A percentile compares a stretch with the other conserved stretches of the same genome.
These are phyloP conservation scores for Lablab purpureus DNA, from an alignment of 306 rosid genomes.

Conservation along the genomic window DNA sequence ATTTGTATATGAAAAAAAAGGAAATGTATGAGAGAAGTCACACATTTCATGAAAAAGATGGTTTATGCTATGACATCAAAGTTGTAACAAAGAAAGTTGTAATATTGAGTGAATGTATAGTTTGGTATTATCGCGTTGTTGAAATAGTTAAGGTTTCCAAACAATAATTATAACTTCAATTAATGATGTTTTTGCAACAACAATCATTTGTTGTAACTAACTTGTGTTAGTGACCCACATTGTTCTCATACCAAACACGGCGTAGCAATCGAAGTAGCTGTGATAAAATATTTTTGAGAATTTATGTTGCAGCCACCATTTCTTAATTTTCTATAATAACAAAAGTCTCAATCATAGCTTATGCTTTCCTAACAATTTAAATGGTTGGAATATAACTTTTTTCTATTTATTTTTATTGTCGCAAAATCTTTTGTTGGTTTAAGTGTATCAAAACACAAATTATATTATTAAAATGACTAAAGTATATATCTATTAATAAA, in stretches of 20 bases:
- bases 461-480: too few species aligned
- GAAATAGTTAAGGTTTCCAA: background rate
- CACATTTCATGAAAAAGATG: background rate
- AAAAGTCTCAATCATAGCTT: background rate
- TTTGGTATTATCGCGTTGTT: background rate
- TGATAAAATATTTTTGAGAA: background rate
- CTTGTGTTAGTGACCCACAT: background rate
- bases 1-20: background rate
- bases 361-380: background rate
- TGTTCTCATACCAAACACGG: background rate
- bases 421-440: background rate
- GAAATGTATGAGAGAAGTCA: background rate
- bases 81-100: background rate
- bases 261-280: background rate
- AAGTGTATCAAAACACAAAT: too few species aligned
- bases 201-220: background rate
- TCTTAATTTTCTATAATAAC: background rate
- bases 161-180: background rate
- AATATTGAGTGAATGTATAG: background rate
- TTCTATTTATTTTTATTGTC: background rate
- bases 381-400: background rate
- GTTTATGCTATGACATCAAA: background rate
- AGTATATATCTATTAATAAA: background rate
- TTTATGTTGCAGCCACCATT: background rate
- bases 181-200: slow-evolving; percentile 1